Evolutionary conservation across 768 basidiomycete genomes (phyloP).

Genomic region (Tulasnella sp.): DNA sequence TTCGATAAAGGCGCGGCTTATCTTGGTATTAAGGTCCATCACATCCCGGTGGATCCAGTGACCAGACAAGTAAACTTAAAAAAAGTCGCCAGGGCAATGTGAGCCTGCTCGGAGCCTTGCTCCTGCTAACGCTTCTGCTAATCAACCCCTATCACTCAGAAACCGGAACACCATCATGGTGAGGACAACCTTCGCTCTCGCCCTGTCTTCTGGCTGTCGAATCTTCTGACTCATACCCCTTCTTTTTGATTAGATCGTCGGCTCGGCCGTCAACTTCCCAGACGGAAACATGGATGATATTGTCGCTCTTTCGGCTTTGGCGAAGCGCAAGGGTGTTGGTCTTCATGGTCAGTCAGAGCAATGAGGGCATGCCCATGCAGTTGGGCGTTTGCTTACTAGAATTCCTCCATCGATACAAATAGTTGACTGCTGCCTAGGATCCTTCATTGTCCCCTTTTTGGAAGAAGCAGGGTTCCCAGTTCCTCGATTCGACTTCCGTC

Average conservation of each 20-base stretch:
- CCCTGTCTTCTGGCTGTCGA: not conserved
- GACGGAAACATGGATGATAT: conserved; percentile 87
- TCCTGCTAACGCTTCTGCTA: not conserved
- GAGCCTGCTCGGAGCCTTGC: conserved; percentile 27
- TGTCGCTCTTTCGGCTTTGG: conserved; percentile 61
- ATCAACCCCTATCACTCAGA: conserved; percentile 31
- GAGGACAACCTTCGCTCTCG: conserved; percentile 9
- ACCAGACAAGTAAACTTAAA: conserved; percentile 74
- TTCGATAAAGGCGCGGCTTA: conserved; percentile 91
- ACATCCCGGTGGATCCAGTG: conserved; percentile 64
- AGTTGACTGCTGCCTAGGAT: conserved; percentile 90
- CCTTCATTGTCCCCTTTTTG: conserved; percentile 89
- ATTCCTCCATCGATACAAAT: too few species aligned
- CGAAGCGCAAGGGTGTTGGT: conserved; percentile 63
- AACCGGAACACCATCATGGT: conserved; percentile 87
- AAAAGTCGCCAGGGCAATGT: conserved; percentile 80
- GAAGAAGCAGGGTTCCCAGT: conserved; percentile 65
- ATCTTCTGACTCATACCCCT: conserved; percentile 4
- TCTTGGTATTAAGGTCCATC: conserved; percentile 80
- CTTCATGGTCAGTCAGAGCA: conserved; percentile 39
- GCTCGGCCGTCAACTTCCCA: conserved; percentile 77
- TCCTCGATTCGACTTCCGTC: conserved; percentile 78
- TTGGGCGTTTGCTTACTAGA: too few species aligned
- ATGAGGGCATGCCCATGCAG: not conserved
- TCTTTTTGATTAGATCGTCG: conserved; percentile 59